A percentile compares a stretch with the other conserved stretches of the same genome.
Evolutionary conservation across 164 flowering plant species (phyloP).

Genomic region (Kingdonia uniflora): DNA sequence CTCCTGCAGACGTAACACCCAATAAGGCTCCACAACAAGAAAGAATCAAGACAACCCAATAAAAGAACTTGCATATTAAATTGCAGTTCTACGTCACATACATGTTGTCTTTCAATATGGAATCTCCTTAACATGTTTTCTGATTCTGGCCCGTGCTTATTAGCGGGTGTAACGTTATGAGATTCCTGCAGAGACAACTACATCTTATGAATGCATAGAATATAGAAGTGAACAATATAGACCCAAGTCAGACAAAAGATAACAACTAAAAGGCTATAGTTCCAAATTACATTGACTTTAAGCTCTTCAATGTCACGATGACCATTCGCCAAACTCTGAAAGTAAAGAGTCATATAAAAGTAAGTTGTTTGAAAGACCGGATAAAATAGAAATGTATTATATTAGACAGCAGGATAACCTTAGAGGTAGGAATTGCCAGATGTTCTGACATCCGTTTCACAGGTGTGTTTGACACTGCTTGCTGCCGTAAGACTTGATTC

Average conservation of each 20-base stretch:
- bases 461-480: slow-evolving; percentile 43
- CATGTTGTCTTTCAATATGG: slow-evolving; percentile 71
- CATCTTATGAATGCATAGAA: slow-evolving; percentile 1
- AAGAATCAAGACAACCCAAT: not conserved
- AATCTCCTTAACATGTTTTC: slow-evolving; percentile 60
- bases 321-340: slow-evolving; percentile 78
- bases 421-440: slow-evolving; percentile 23
- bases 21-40: not conserved
- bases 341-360: not conserved
- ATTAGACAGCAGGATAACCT: slow-evolving; percentile 21
- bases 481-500: slow-evolving; percentile 69
- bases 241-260: not conserved
- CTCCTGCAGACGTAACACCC: slow-evolving; percentile 44
- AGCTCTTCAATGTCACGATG: slow-evolving; percentile 42
- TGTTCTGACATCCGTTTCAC: slow-evolving; percentile 38
- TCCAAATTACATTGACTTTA: slow-evolving; percentile 28
- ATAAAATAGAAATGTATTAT: not conserved
- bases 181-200: slow-evolving; percentile 46
- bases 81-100: slow-evolving; percentile 19
- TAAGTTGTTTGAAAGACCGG: not conserved
- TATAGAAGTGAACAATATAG: not conserved
- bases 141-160: slow-evolving; percentile 36
- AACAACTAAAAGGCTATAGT: slow-evolving; percentile 1
- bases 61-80: not conserved
- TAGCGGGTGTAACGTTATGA: slow-evolving; percentile 38